Conservation (phyloP, 164 flowering plant species). For the Saururus chinensis region DNA sequence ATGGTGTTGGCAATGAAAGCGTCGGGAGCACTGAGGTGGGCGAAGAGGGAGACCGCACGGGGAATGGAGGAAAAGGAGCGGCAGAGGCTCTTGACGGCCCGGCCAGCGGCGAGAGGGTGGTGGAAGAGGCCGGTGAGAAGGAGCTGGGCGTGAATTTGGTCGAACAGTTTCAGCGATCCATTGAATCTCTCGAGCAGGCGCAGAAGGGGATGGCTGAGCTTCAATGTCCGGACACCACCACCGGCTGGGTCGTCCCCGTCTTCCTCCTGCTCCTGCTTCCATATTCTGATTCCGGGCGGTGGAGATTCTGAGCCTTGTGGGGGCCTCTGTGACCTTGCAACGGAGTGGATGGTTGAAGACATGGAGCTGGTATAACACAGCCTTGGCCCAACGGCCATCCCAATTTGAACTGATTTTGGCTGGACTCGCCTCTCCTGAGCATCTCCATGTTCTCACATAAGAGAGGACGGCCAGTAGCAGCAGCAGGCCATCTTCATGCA, state of each 20-base stretch:
- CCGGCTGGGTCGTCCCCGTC: constrained; percentile 2
- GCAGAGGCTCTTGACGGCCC: constrained; percentile 45
- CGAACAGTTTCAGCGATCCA: constrained; percentile 14
- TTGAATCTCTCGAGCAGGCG: constrained; percentile 34
- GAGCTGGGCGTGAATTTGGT: constrained; percentile 47
- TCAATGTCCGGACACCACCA: constrained; percentile 5
- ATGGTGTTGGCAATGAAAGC: constrained; percentile 58
- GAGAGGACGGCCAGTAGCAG: no score
- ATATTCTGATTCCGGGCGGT: constrained; percentile 15
- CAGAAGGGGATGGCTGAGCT: constrained; percentile 34
- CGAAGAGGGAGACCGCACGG: constrained; percentile 30
- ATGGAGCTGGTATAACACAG: no score
- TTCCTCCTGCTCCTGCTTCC: constrained; percentile 13
- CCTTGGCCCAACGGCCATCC: no score
- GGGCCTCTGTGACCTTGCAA: no score
- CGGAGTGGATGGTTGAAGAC: no score
- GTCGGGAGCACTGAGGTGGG: constrained; percentile 34
- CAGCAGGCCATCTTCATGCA: no score
- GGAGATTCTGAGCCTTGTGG: no score
- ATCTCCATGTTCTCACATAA: no score
- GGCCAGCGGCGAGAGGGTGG: constrained; percentile 34
- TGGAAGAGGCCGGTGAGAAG: constrained; percentile 38
- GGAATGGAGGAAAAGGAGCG: constrained; percentile 9
- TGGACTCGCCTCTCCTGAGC: no score
- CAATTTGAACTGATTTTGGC: no score